Evolutionary conservation across 176 grass and related monocot genomes (phyloP).

Genomic region (Areca catechu): DNA sequence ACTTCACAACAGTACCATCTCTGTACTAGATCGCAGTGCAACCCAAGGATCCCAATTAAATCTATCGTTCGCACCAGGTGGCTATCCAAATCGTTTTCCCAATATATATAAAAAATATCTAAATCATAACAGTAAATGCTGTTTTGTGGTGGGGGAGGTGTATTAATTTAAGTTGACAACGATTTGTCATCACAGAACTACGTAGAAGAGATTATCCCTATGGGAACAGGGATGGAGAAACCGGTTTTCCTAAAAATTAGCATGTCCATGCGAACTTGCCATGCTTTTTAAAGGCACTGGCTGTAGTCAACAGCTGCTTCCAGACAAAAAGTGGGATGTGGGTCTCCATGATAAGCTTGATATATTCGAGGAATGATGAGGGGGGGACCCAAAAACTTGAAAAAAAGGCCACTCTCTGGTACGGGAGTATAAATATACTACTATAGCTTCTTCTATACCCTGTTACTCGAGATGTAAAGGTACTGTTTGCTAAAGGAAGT

Average conservation of each 20-base stretch:
- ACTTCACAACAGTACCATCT: slow-evolving; percentile 28
- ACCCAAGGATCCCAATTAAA: slow-evolving; percentile 12
- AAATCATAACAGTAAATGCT: background rate
- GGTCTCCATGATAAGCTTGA: slow-evolving; percentile 22
- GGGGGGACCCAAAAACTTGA: slow-evolving; percentile 15
- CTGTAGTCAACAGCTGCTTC: slow-evolving; percentile 20
- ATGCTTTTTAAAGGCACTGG: background rate
- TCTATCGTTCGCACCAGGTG: background rate
- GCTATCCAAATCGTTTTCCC: background rate
- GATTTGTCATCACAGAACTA: slow-evolving; percentile 2
- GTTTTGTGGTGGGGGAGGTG: too few species aligned
- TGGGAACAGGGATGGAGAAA: background rate
- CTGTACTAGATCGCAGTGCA: slow-evolving; percentile 30
- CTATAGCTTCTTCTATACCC: too few species aligned
- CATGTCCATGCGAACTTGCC: slow-evolving; percentile 7
- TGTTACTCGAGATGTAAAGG: too few species aligned
- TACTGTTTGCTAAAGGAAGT: too few species aligned
- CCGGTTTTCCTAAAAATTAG: slow-evolving; percentile 17
- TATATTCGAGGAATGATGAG: slow-evolving; percentile 45
- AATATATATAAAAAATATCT: background rate
- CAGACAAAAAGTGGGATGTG: slow-evolving; percentile 31
- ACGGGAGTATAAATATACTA: too few species aligned
- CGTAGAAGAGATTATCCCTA: background rate
- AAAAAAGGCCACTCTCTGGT: background rate
- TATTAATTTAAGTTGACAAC: background rate